Evolutionary conservation across 352 stramenopile genomes (phyloP).

Genomic region (Globisporangium splendens): DNA sequence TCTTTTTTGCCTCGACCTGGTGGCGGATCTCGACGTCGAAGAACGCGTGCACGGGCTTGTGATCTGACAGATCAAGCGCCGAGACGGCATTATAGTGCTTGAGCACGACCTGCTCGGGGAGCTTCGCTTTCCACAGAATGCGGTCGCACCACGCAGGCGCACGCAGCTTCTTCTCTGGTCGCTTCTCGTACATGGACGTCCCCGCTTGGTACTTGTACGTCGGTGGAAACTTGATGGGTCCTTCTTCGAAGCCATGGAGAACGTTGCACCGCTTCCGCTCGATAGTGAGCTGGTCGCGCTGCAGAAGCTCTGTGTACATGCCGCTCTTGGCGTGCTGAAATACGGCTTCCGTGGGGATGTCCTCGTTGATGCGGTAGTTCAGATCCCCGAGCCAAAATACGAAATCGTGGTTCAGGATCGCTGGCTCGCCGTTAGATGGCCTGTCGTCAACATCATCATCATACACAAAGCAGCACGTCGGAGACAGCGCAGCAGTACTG

Average conservation of each 20-base stretch:
- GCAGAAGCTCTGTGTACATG: slow-evolving; percentile 18
- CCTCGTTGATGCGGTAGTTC: slow-evolving; percentile 89
- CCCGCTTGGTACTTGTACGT: slow-evolving; percentile 98
- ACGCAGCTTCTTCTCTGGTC: slow-evolving; percentile 98
- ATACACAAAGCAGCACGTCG: too few relatives aligned
- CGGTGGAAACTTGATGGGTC: slow-evolving; percentile 88
- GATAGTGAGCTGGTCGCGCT: slow-evolving; percentile 63
- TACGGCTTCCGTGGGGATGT: slow-evolving; percentile 69
- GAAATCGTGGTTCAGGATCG: slow-evolving; percentile 97
- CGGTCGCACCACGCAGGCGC: slow-evolving; percentile 96
- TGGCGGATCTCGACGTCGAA: slow-evolving; percentile 92
- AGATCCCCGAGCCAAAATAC: slow-evolving; percentile 97
- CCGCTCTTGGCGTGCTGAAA: slow-evolving; percentile 54
- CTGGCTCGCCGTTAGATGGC: slow-evolving; percentile 32
- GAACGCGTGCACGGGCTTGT: slow-evolving; percentile 96
- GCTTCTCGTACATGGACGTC: slow-evolving; percentile 94
- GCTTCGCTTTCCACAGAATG: slow-evolving; percentile 79
- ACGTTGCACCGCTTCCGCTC: slow-evolving; percentile 73
- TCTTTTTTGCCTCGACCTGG: slow-evolving; percentile 89
- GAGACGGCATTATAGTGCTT: slow-evolving; percentile 87
- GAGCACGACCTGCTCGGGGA: slow-evolving; percentile 43
- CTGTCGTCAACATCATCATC: too few relatives aligned
- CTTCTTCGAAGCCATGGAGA: slow-evolving; percentile 90
- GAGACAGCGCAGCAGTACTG: too few relatives aligned
- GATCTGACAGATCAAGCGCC: slow-evolving; percentile 95